phyloP scores from a whole-genome alignment of 345 rosid species.

The Lenwebbia sp. region DNA sequence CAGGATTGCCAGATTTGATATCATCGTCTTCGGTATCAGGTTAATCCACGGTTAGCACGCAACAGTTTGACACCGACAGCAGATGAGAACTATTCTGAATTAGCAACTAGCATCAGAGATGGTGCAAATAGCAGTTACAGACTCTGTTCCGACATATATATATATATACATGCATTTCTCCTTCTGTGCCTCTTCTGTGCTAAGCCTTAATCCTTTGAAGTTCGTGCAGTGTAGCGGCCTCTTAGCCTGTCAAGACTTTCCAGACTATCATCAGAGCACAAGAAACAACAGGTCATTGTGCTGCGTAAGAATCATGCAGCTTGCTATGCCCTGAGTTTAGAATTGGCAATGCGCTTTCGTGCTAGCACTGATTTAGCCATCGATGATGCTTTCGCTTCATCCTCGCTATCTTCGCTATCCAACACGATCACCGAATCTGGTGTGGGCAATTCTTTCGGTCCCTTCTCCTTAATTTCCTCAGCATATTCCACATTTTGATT shows the following conservation, averaged over 20 bases:
- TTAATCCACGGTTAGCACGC: conserved; percentile 27
- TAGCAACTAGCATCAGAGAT: neutral
- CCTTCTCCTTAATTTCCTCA: conserved; percentile 5
- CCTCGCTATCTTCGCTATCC: conserved; percentile 79
- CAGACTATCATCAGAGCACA: neutral
- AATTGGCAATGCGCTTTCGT: conserved; percentile 11
- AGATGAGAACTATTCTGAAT: neutral
- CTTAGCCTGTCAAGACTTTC: neutral
- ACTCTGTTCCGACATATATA: neutral
- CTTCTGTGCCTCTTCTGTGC: neutral
- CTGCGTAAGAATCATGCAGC: neutral
- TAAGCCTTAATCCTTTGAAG: neutral
- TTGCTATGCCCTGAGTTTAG: neutral
- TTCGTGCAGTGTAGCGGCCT: neutral
- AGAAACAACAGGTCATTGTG: neutral
- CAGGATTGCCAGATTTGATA: neutral
- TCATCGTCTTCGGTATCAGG: neutral
- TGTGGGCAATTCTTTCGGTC: conserved; percentile 15
- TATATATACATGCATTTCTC: neutral
- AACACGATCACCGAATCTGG: conserved; percentile 41
- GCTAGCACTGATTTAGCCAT: conserved; percentile 24
- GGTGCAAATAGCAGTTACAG: neutral
- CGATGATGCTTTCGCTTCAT: conserved; percentile 20
- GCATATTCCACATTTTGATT: neutral
- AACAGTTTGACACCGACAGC: neutral